Evolutionary conservation across 805 yeast genomes (phyloP).

Genomic region (Saccharomycopsis guyanensis): DNA sequence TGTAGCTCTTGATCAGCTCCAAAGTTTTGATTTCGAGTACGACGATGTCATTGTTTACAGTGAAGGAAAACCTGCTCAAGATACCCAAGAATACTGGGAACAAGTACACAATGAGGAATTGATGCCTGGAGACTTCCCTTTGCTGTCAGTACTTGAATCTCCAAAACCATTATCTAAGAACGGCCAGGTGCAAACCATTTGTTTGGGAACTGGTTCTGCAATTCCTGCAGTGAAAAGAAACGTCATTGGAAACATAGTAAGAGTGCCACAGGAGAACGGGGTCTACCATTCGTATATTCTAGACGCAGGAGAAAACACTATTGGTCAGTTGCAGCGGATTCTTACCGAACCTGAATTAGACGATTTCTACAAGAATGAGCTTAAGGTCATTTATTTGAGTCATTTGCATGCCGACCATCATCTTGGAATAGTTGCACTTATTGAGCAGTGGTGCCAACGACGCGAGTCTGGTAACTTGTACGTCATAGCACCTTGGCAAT

Average conservation of each 20-base stretch:
- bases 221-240: constrained; percentile 79
- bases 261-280: constrained; percentile 47
- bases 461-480: constrained; percentile 37
- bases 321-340: constrained; percentile 61
- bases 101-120: neutral
- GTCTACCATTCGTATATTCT: constrained; percentile 45
- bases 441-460: constrained; percentile 54
- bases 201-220: constrained; percentile 92
- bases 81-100: neutral
- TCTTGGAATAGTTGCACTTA: constrained; percentile 66
- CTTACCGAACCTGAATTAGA: constrained; percentile 40
- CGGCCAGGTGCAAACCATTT: constrained; percentile 57
- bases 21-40: neutral
- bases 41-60: neutral
- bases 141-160: neutral
- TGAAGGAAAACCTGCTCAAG: neutral
- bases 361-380: constrained; percentile 44
- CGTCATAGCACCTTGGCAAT: constrained; percentile 71
- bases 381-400: constrained; percentile 62
- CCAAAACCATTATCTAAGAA: constrained; percentile 1
- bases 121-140: neutral
- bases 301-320: constrained; percentile 95
- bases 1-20: neutral
- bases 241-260: constrained; percentile 71
- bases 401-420: constrained; percentile 98